Base-by-base conservation (phyloP, 1,284 basidiomycete species). In the Trichosporon ovoides region DNA sequence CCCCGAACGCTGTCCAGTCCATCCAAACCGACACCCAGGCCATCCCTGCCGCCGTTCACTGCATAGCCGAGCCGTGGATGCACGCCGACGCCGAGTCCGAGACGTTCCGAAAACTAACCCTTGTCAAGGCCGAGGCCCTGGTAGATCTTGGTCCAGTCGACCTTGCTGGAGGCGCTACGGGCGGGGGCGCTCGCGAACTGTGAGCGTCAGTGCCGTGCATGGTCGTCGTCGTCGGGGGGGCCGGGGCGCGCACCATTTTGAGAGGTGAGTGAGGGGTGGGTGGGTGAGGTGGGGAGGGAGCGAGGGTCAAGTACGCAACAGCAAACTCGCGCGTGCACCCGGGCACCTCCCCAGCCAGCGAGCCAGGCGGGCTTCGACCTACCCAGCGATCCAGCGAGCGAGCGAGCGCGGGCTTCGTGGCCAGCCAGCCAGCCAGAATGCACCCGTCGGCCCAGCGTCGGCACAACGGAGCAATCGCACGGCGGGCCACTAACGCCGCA, bases 71-170 rank as follows among this genome's bases (percentile, higher is more conserved):
- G 38, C n/a, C 38, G 33, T n/a, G 3, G 20, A 28, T n/a, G 36
- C 28, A 9, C 28, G 28, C 28, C 28, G 28, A 31, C 28, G 28
- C 28, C 28, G 38, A 22, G 22, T 48, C 43, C 43, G 43, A 48
- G 9, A n/a, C 43, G 43, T 28, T 38, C 38, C 16, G 36, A 31
- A 19, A 33, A 75, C 81, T 52, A 56, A 91, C 91, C 89, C 83
- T 93, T 94, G 77, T 89, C 91, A 69, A 97, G 85, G 69, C 92
- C 91, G 55, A 96, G 85, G 66, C 88, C 86, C 62, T 86, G 82
- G 80, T 94, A 93, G 76, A 97, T 86, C 77, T 91, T 89, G 76
- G 89, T 81, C 81, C 93, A 96, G 81, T 96, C 92, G 63, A 64
- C 63, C 53, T 61, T 57, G 63, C 49, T 53, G 55, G 63, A 58